Evolutionary conservation across 352 stramenopile species (phyloP).

Genomic region (Globisporangium apiculatum): DNA sequence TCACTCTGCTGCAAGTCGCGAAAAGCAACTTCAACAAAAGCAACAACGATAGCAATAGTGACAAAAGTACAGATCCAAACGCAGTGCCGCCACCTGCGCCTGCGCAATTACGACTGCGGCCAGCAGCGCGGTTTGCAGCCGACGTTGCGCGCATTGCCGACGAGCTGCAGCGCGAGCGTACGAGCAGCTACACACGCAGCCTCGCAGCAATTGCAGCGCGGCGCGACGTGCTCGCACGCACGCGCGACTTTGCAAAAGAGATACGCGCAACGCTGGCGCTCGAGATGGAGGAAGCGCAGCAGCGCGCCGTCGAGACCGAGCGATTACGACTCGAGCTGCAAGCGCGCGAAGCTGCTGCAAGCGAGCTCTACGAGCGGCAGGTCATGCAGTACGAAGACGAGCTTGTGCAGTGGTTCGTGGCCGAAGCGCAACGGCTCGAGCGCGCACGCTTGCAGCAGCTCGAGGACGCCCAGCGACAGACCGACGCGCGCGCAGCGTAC

Average conservation of each 20-base stretch:
- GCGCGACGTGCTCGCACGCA: constrained; percentile 18
- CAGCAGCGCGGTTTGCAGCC: constrained; percentile 29
- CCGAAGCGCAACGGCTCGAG: constrained; percentile 40
- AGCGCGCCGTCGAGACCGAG: constrained; percentile 45
- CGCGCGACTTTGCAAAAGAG: constrained; percentile 52
- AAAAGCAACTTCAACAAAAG: constrained; percentile 3
- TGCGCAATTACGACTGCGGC: constrained; percentile 9
- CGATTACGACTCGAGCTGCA: constrained; percentile 29
- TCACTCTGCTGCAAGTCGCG: no score
- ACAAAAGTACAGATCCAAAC: background rate
- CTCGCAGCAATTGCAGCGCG: constrained; percentile 14
- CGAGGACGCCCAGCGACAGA: constrained; percentile 29
- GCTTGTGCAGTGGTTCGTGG: constrained; percentile 46
- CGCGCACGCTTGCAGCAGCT: constrained; percentile 25
- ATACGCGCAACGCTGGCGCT: constrained; percentile 51
- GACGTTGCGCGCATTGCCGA: constrained; percentile 13
- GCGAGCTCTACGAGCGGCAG: constrained; percentile 43
- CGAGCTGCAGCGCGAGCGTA: constrained; percentile 8
- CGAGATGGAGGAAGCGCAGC: constrained; percentile 51
- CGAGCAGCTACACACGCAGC: constrained; percentile 8
- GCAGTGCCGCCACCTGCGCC: background rate
- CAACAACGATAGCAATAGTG: constrained; percentile 10
- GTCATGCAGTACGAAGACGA: constrained; percentile 73
- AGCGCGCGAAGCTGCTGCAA: constrained; percentile 26
- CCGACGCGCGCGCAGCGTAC: constrained; percentile 45